Evolutionary conservation across 371 early-diverging fungal species (phyloP), one percentile per base, ranked within the genome.

Genomic region (Conidiobolus incongruus): DNA sequence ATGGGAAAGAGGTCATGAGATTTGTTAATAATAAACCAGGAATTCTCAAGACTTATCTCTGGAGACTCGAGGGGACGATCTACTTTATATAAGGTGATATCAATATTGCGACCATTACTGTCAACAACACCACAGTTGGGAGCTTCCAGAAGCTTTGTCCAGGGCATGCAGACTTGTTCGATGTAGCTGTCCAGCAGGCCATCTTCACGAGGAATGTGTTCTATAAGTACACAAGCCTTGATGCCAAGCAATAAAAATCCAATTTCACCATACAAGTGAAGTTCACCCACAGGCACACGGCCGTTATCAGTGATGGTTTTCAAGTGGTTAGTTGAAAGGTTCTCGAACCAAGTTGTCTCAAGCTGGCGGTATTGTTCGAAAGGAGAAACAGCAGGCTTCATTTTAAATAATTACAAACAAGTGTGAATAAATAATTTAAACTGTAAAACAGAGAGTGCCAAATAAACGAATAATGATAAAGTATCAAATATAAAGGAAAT

Each of bases 181-280:
- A 39, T 26, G 23, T 39, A 39, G 15, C 39, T 39, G 20, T 39
- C 13, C n/a, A 39, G n/a, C 4, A 23, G n/a, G 13, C 23, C 39
- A 17, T 19, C 12, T n/a, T 39, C 39, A 4, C 23, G 17, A 6
- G 39, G 26, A 8, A 39, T 21, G 21, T 39, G 39, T 21, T 39
- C 39, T 21, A 39, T 23, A 8, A 39, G n/a, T 12, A 39, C 39
- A 19, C 39, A 39, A 21, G 21, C 12, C n/a, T 39, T 39, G 6
- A 23, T 7, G 12, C 39, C 39, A 7, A 39, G 26, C 7, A 39
- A 23, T 1, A 39, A 23, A 39, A 39, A 39, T 7, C 39, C 39
- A 21, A 39, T 13, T 15, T 39, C 39, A 19, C 39, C 39, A 23
- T 39, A 39, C 12, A 39, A 23, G 20, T 39, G 39, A 21, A 39